Conservation (phyloP, 2,329 filamentous ascomycete genomes). For the Stachybotrys chlorohalonatus region DNA sequence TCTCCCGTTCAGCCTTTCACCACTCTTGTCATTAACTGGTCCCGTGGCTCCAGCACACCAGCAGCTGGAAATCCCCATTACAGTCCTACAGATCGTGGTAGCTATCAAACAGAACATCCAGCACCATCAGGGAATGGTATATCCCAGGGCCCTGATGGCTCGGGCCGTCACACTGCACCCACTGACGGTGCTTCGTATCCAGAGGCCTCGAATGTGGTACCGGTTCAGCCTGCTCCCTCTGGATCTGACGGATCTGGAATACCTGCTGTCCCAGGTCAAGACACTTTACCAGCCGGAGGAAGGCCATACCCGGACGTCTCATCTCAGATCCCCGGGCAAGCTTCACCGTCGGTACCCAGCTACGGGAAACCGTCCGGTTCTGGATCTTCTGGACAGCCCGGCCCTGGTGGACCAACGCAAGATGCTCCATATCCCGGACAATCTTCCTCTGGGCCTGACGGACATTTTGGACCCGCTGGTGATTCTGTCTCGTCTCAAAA, state of each 20-base stretch:
- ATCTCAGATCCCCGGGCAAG: background rate
- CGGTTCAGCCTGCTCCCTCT: background rate
- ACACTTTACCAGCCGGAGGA: background rate
- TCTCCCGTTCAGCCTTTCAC: background rate
- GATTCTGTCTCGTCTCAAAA: background rate
- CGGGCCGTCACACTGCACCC: background rate
- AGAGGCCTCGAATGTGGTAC: background rate
- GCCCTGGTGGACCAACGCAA: background rate
- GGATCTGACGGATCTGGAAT: background rate
- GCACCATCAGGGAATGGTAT: background rate
- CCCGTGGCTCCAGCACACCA: background rate
- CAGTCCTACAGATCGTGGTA: too few species aligned
- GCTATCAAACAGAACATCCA: background rate
- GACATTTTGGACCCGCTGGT: background rate
- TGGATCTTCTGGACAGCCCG: background rate
- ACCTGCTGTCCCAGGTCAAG: background rate
- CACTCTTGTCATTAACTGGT: background rate
- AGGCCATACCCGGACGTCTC: background rate
- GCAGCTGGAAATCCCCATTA: background rate
- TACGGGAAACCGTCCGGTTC: background rate
- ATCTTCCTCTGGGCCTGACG: background rate
- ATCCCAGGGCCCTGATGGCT: background rate
- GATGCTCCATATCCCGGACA: background rate
- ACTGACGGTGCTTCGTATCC: background rate
- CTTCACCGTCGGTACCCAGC: background rate